Evolutionary conservation across 2,329 filamentous ascomycete species (phyloP).

Genomic region (Aspergillus brasiliensis): DNA sequence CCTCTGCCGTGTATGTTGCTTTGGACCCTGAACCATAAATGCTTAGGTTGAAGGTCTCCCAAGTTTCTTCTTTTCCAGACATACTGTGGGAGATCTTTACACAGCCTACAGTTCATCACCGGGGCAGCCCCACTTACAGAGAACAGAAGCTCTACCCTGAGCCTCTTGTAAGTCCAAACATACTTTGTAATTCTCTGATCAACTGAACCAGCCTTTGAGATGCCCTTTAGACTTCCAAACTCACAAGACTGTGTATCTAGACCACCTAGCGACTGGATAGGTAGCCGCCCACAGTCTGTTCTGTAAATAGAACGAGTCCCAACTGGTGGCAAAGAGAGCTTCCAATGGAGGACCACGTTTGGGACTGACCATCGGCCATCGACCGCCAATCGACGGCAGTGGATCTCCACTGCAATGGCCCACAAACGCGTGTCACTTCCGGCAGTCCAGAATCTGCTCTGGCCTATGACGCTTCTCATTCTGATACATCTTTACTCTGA

Average conservation of each 20-base stretch:
- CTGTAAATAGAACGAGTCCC: slow-evolving; percentile 13
- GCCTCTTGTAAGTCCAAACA: too few relatives aligned
- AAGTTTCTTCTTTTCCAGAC: too few relatives aligned
- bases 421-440: slow-evolving; percentile 40
- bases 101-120: too few relatives aligned
- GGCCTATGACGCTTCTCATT: slow-evolving; percentile 3
- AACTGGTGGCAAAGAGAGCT: slow-evolving; percentile 8
- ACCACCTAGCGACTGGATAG: too few relatives aligned
- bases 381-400: background rate
- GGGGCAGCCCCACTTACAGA: too few relatives aligned
- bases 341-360: slow-evolving; percentile 2
- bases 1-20: background rate
- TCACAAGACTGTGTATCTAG: too few relatives aligned
- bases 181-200: too few relatives aligned
- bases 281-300: background rate
- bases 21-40: background rate
- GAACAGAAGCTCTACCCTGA: too few relatives aligned
- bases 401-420: slow-evolving; percentile 17
- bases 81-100: too few relatives aligned
- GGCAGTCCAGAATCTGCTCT: slow-evolving; percentile 4
- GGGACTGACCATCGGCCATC: background rate
- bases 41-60: too few relatives aligned
- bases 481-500: slow-evolving; percentile 10
- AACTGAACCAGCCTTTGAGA: background rate
- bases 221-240: background rate